Base-by-base conservation (phyloP, 495 filamentous ascomycete species). In the Stereocaulon alpinum region DNA sequence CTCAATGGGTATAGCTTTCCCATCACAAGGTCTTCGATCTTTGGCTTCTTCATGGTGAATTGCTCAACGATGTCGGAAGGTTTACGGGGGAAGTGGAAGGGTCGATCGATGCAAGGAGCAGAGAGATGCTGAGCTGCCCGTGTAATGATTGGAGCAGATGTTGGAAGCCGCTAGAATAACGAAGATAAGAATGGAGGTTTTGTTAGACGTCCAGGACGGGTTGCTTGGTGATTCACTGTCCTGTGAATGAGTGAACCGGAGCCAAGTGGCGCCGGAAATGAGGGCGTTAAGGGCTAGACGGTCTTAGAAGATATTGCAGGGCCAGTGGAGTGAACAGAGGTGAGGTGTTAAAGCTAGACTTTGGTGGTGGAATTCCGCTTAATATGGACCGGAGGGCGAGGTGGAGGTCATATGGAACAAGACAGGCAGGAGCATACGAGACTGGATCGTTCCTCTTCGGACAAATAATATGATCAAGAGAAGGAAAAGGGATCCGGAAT, bases 11-110 rank as follows among this genome's bases (percentile, higher is more conserved):
- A 86, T 27, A 82, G 74, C 57, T 74, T 69, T 56, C 73, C 73
- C 72, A 84, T 79, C 59, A 87, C 79, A 29, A 77, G 69, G 42
- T 77, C 73, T 52, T 76, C 71, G 52, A 86, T 70, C 29, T 76
- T 75, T 29, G 76, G 76, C 74, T 83, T 82, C 67, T 79, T 82
- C 83, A 86, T 86, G 55, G 59, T 74, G 60, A 42, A 7, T 27
- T 32, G 27, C 11, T 6, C 15, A 17, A n/a, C 30, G 17, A 40
- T 17, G 24, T 24, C 29, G 56, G 44, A 58, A 32, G 37, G 12
- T 17, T 40, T 49, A 17, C 11, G 41, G 24, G 10, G 34, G 20
- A 24, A 20, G 20, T 30, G 32, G 40, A 27, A 14, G 56, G 43
- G 47, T 20, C 24, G 27, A 58, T 22, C 2, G 18, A 15, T 57